phyloP scores from a whole-genome alignment of 257 asterid genomes.

The Sherardia arvensis region DNA sequence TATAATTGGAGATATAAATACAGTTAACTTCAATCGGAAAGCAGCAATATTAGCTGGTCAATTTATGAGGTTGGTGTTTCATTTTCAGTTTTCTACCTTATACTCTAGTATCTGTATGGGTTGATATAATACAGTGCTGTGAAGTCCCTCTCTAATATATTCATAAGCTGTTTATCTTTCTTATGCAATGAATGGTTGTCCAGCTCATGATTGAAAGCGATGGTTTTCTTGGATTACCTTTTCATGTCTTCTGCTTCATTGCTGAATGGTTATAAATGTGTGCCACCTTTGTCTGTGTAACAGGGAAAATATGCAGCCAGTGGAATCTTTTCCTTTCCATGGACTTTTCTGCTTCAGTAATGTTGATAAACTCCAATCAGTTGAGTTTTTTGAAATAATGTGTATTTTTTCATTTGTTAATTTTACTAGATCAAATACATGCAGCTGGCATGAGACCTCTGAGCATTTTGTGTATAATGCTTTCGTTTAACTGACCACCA shows the following conservation, averaged over 20 bases:
- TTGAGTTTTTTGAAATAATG: slow-evolving; percentile 26
- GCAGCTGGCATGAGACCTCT: slow-evolving; percentile 1
- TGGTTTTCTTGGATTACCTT: background rate
- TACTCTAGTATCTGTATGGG: background rate
- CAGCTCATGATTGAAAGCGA: background rate
- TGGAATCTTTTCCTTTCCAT: slow-evolving; percentile 50
- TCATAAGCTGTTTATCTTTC: background rate
- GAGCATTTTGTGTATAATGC: background rate
- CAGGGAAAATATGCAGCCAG: slow-evolving; percentile 69
- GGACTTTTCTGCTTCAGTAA: slow-evolving; percentile 67
- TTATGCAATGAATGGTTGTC: background rate
- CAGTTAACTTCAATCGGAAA: slow-evolving; percentile 35
- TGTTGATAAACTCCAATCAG: slow-evolving; percentile 70
- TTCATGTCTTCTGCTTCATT: background rate
- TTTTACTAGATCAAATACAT: background rate
- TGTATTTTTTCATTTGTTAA: background rate
- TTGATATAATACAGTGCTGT: background rate
- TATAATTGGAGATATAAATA: slow-evolving; percentile 32
- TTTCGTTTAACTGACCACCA: no score
- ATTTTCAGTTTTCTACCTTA: background rate
- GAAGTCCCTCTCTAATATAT: background rate
- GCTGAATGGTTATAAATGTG: background rate
- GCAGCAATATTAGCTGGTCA: slow-evolving; percentile 43
- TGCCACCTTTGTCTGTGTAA: slow-evolving; percentile 3
- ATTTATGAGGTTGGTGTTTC: slow-evolving; percentile 49